Percentiles rank a stretch among this genome's conserved stretches.
These are phyloP conservation scores for Thermothelomyces thermophilus DNA, from an alignment of 2,329 filamentous ascomycete genomes.

Conservation along the genomic window DNA sequence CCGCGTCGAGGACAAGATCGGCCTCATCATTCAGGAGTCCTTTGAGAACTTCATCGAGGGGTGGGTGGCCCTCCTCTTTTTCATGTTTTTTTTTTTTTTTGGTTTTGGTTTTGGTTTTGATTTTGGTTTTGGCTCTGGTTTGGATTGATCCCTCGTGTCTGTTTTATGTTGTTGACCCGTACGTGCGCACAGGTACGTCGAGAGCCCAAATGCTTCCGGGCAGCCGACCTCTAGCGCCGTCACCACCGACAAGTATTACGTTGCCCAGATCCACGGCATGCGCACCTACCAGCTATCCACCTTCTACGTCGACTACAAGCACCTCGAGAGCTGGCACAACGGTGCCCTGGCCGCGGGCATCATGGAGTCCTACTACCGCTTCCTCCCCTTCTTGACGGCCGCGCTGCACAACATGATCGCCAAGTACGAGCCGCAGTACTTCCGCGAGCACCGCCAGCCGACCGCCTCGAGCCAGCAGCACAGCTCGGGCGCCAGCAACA, in stretches of 20 bases:
- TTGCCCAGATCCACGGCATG: conserved; percentile 76
- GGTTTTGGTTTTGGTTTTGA: too few species aligned
- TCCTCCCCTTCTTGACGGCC: conserved; percentile 82
- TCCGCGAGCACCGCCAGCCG: conserved; percentile 82
- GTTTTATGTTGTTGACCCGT: too few species aligned
- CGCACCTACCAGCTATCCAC: conserved; percentile 70
- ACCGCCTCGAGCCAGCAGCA: conserved; percentile 66
- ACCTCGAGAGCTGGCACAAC: conserved; percentile 70
- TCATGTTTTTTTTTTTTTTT: too few species aligned
- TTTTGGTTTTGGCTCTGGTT: too few species aligned
- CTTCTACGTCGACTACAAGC: conserved; percentile 80
- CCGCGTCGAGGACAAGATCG: conserved; percentile 69
- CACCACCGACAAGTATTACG: conserved; percentile 75
- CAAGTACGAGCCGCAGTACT: conserved; percentile 91
- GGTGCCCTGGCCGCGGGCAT: conserved; percentile 80
- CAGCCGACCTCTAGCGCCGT: conserved; percentile 61
- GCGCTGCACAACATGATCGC: conserved; percentile 89
- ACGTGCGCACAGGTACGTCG: too few species aligned
- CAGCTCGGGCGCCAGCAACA: conserved; percentile 58
- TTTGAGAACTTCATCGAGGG: conserved; percentile 77
- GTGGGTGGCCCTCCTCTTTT: too few species aligned
- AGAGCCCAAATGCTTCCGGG: conserved; percentile 59
- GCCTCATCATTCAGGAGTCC: conserved; percentile 64
- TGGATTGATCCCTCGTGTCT: too few species aligned
- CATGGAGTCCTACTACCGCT: conserved; percentile 87